Conservation (phyloP, 2,329 filamentous ascomycete species). For the Penicillium fuscoglaucum region DNA sequence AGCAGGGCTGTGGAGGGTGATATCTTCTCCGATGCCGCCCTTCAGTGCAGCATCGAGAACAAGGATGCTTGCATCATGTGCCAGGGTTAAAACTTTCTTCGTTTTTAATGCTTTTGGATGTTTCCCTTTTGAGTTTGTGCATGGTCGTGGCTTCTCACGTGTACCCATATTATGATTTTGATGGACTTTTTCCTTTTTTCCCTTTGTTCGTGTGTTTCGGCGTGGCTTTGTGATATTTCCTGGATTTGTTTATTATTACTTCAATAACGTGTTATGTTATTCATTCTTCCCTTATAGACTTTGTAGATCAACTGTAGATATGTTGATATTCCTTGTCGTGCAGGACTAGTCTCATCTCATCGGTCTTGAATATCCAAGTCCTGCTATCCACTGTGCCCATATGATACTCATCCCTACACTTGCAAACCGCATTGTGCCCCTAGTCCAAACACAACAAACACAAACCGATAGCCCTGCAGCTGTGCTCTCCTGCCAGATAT, state of each 20-base stretch:
- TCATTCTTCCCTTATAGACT: not conserved
- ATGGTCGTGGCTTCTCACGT: slow-evolving; percentile 11
- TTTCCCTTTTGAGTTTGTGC: slow-evolving; percentile 15
- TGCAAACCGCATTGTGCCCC: not conserved
- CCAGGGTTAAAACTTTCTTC: slow-evolving; percentile 66
- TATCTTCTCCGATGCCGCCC: slow-evolving; percentile 90
- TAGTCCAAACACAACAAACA: too few relatives aligned
- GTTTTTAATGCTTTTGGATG: slow-evolving; percentile 14
- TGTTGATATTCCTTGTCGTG: not conserved
- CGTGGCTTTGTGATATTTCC: slow-evolving; percentile 14
- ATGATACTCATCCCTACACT: not conserved
- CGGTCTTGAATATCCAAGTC: not conserved
- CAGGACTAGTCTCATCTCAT: not conserved
- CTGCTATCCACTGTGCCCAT: not conserved
- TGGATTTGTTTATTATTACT: slow-evolving; percentile 14
- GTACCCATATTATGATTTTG: slow-evolving; percentile 38
- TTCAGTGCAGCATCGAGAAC: slow-evolving; percentile 97
- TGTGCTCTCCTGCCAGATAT: too few relatives aligned
- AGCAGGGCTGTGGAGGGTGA: slow-evolving; percentile 78
- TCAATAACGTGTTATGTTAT: slow-evolving; percentile 1
- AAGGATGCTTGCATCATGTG: slow-evolving; percentile 95
- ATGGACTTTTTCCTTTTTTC: slow-evolving; percentile 27
- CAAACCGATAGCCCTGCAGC: too few relatives aligned
- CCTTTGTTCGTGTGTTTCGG: slow-evolving; percentile 19
- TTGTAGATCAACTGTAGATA: not conserved